Conservation (phyloP, 139 green algal genomes). For the Ettlia oleoabundans region DNA sequence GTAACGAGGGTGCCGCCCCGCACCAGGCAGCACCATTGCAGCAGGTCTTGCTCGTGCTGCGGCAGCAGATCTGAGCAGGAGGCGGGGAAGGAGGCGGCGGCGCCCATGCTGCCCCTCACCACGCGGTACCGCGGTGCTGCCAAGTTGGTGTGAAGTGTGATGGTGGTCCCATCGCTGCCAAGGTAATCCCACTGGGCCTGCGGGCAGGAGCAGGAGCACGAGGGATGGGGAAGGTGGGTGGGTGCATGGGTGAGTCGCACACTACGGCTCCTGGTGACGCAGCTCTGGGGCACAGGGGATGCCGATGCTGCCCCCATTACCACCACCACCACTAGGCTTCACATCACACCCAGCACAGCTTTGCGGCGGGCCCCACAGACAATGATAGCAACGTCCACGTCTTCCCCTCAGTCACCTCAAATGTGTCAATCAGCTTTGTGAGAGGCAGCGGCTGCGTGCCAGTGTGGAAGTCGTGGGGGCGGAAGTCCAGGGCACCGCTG, state of each 20-base stretch:
- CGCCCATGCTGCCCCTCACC: slow-evolving; percentile 12
- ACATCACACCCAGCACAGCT: too few species aligned
- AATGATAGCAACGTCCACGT: too few species aligned
- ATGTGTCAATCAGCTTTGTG: slow-evolving; percentile 86
- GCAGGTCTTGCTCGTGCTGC: slow-evolving; percentile 77
- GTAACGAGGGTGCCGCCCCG: slow-evolving; percentile 74
- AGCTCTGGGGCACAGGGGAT: too few species aligned
- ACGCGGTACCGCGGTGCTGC: slow-evolving; percentile 76
- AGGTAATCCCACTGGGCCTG: slow-evolving; percentile 79
- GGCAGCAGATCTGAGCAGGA: slow-evolving; percentile 79
- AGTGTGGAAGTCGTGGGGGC: slow-evolving; percentile 62
- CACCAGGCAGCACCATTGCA: slow-evolving; percentile 62
- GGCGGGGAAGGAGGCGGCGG: slow-evolving; percentile 23
- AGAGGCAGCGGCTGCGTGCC: slow-evolving; percentile 39
- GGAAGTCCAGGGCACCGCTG: slow-evolving; percentile 59
- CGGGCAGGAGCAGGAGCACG: neutral
- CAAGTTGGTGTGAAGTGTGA: slow-evolving; percentile 86
- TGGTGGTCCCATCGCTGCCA: slow-evolving; percentile 70
- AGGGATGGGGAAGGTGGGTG: neutral
- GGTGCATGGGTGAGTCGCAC: neutral
- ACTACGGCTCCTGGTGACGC: too few species aligned
- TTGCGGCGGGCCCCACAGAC: too few species aligned
- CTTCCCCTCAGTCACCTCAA: too few species aligned
- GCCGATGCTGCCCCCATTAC: too few species aligned
- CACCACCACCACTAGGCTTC: too few species aligned